Evolutionary conservation across 2,329 filamentous ascomycete species (phyloP).

Genomic region (Xylogone sp.): DNA sequence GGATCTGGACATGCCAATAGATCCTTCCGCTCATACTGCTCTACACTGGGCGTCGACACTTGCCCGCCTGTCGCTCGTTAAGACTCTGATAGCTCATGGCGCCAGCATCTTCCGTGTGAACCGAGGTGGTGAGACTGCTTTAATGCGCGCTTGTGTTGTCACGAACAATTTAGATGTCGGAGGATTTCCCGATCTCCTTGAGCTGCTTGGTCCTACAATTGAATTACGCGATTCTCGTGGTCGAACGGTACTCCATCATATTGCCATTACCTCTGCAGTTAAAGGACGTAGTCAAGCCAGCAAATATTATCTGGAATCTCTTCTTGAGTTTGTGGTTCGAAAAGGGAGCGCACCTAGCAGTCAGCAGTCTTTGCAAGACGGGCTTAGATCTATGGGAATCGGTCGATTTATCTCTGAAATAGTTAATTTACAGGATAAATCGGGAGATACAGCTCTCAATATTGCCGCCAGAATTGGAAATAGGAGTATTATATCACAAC

Average conservation of each 20-base stretch:
- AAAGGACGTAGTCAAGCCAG: constrained; percentile 89
- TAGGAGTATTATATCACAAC: constrained; percentile 90
- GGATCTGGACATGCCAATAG: constrained; percentile 90
- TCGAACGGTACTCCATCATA: constrained; percentile 90
- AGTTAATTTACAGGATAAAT: constrained; percentile 91
- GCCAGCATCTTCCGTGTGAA: constrained; percentile 89
- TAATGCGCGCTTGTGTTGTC: constrained; percentile 89
- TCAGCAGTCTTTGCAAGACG: constrained; percentile 34
- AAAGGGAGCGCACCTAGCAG: constrained; percentile 65
- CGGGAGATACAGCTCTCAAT: constrained; percentile 91
- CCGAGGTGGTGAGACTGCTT: constrained; percentile 80
- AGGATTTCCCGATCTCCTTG: constrained; percentile 85
- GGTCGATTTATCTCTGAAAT: constrained; percentile 96
- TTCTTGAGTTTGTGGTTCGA: constrained; percentile 90
- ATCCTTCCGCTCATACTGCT: constrained; percentile 83
- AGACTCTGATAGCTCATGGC: constrained; percentile 76
- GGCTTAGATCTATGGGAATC: constrained; percentile 60
- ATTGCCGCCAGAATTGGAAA: constrained; percentile 92
- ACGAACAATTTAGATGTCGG: constrained; percentile 92
- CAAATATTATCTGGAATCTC: constrained; percentile 91
- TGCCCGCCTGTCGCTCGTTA: constrained; percentile 77
- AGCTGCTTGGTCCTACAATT: constrained; percentile 84
- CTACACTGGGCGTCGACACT: constrained; percentile 96
- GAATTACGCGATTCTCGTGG: constrained; percentile 87
- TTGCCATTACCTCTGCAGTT: constrained; percentile 91